A percentile compares a stretch with the other conserved stretches of the same genome.
These are phyloP conservation scores for Oryza officinalis DNA, from an alignment of 176 grass and related monocot species.

Conservation along the genomic window DNA sequence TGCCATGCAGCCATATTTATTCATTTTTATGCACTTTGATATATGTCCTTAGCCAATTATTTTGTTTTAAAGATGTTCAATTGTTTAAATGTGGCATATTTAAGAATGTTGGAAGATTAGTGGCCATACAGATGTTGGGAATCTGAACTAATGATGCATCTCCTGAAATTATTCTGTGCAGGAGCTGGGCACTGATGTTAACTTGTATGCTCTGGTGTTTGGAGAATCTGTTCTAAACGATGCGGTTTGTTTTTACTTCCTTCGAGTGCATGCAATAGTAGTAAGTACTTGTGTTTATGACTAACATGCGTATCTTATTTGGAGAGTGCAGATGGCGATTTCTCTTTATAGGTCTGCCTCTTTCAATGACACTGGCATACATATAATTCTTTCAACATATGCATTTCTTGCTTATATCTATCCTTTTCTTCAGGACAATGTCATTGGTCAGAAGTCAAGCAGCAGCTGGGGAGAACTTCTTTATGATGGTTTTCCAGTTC, in stretches of 20 bases:
- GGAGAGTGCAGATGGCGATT: conserved; percentile 92
- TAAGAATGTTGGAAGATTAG: neutral
- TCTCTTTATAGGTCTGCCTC: conserved; percentile 94
- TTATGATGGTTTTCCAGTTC: conserved; percentile 88
- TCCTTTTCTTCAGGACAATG: conserved; percentile 80
- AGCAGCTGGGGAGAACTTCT: conserved; percentile 74
- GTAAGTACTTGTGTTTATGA: neutral
- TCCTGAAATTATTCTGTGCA: conserved; percentile 48
- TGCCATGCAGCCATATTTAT: neutral
- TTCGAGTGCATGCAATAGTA: conserved; percentile 30
- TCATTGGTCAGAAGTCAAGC: conserved; percentile 95
- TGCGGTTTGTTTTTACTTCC: conserved; percentile 75
- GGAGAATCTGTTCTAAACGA: conserved; percentile 99
- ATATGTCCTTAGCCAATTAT: neutral
- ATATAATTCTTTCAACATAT: neutral
- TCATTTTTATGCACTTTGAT: neutral
- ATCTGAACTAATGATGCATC: conserved; percentile 18
- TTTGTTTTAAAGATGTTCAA: neutral
- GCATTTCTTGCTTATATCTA: conserved; percentile 39
- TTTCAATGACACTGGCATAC: conserved; percentile 25
- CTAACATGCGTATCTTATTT: conserved; percentile 44
- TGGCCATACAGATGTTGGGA: neutral
- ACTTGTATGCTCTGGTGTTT: conserved; percentile 97
- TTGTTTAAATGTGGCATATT: conserved; percentile 14
- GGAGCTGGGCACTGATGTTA: conserved; percentile 95